Base-by-base conservation (phyloP, 2,329 filamentous ascomycete species). In the Fusarium sp. region DNA sequence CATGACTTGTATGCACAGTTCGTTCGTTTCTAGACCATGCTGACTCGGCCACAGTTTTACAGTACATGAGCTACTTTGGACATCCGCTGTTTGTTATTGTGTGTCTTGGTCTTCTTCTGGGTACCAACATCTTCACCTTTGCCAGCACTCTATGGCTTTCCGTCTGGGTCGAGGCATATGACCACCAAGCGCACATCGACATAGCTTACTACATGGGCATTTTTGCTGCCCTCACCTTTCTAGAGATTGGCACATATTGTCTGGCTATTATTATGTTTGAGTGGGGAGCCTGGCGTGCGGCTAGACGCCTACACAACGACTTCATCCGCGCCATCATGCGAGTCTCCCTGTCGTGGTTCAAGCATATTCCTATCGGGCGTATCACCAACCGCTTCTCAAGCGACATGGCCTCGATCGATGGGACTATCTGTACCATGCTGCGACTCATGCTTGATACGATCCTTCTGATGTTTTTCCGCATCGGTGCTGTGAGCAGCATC, bases 331-430 rank as follows among this genome's bases (percentile, higher is more conserved):
- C 87, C 20, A 82, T 91, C 20, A 83, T 91, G 81, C 82, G 83
- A 27, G 89, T 89, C 5, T 86, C 89, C 1, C 81, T 91, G 11
- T 85, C 86, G 5, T 91, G 89, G 89, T 90, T 88, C 74, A 88
- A 89, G 76, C 80, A 86, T 56, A 84, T 88, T 1, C 86, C 88
- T 0, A 84, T 88, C 18, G 86, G 88, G 14, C 85, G 88, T 45
- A 85, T 89, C 65, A 84, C 87, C 64, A 89, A 90, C 74, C 86
- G 89, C 14, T 89, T 90, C 71, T 87, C 87, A 1, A 87, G 88
- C 38, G 89, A 91, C 68, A 89, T 90, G 78, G 83, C 85, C n/a
- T 88, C 88, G 0, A 84, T 91, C 61, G 89, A 91, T 72, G 85
- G 83, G 9, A 76, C 81, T 1, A 79, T 91, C 8, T 84, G 85